Base-by-base conservation (phyloP, 2,329 filamentous ascomycete genomes). In the Hirsutella minnesotensis region DNA sequence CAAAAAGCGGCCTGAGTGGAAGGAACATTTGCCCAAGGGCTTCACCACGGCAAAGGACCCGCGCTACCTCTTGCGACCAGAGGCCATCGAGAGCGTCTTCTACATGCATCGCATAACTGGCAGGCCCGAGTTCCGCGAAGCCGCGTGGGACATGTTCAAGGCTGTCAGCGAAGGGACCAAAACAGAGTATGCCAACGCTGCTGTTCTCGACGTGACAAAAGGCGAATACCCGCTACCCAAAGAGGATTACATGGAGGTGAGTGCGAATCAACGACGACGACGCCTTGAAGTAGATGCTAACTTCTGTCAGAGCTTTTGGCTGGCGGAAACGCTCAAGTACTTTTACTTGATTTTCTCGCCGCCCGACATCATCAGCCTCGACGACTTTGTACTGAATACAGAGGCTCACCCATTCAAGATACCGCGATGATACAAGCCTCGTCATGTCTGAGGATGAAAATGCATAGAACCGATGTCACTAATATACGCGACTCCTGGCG, bases 271-370 rank as follows among this genome's bases (percentile, higher is more conserved):
- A 9, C 15, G n/a, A 35, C 33, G 5, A 16, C 9, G 15, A 4
- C 9, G 9, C 15, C n/a, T 16, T 16, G 5, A 18, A 5, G 18
- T 5, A 84, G 83, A 5, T 81, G 33, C 81, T 0, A 13, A 15
- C 24, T 10, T 35, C 59, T 60, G 0, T 65, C 83, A 92, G 62
- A 87, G 82, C 51, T 94, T 89, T 63, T 79, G 83, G 68, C 87
- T 92, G 58, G 86, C 85, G 0, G 85, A 92, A 64, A 81, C 86
- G 46, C 55, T 90, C 56, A 92, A 92, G 68, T 90, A 92, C 58
- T 70, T 72, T 42, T 90, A 83, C 62, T 57, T 89, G 52, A 81
- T 83, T 44, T 74, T 78, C 53, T 70, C 73, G 1, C 52, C 77
- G 41, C 77, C 81, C 1, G 65, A 61, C 61, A 79, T 65, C 15